Evolutionary conservation across 805 yeast species (phyloP).

Genomic region (Starmerella roubikii): DNA sequence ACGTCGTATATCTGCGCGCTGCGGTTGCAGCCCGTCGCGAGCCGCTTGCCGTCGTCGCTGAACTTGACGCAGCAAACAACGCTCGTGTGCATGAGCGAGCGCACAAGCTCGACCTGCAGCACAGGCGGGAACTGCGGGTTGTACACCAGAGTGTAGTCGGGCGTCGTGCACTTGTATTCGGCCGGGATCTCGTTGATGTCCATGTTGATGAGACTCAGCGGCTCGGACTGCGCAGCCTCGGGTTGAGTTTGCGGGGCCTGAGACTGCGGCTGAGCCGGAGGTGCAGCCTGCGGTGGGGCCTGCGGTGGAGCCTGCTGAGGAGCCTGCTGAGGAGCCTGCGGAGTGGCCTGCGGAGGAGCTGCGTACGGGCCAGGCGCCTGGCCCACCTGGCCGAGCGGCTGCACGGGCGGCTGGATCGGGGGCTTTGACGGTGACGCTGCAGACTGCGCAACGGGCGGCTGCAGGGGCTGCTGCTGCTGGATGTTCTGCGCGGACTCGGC

Average conservation of each 20-base stretch:
- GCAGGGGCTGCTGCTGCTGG: no score
- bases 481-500: not conserved
- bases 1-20: slow-evolving; percentile 90
- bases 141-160: slow-evolving; percentile 68
- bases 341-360: not conserved
- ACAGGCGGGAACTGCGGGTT: slow-evolving; percentile 70
- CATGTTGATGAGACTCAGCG: slow-evolving; percentile 37
- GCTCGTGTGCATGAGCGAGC: slow-evolving; percentile 80
- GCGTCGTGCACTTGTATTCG: slow-evolving; percentile 38
- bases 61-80: slow-evolving; percentile 96
- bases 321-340: slow-evolving; percentile 1
- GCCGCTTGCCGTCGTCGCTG: slow-evolving; percentile 75
- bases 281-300: not conserved
- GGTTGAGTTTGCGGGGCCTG: not conserved
- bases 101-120: slow-evolving; percentile 77
- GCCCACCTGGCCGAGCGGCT: not conserved
- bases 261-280: not conserved
- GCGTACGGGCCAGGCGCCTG: not conserved
- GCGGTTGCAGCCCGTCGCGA: slow-evolving; percentile 95
- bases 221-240: no score
- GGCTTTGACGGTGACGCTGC: no score
- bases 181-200: slow-evolving; percentile 41
- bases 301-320: slow-evolving; percentile 8
- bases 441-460: no score
- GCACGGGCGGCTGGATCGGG: no score